Conservation (phyloP, 75 land plant genomes). For the Pseudotsuga menziesii region DNA sequence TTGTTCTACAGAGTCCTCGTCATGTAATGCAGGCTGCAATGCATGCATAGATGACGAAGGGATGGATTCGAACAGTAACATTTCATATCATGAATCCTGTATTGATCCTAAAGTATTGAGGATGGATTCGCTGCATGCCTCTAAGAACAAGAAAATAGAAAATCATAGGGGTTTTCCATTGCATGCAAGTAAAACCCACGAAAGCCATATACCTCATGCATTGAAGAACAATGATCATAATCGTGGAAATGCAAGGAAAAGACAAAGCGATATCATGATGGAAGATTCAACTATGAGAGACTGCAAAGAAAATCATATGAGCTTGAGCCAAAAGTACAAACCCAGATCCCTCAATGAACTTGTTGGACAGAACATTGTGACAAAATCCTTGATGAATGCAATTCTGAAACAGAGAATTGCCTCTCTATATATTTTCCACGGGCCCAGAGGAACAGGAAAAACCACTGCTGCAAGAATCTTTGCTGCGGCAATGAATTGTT, state of each 20-base stretch:
- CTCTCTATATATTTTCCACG: slow-evolving; percentile 82
- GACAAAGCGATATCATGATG: not conserved
- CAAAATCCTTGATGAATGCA: slow-evolving; percentile 60
- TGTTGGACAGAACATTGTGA: slow-evolving; percentile 76
- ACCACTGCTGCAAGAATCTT: slow-evolving; percentile 72
- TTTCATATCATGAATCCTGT: not conserved
- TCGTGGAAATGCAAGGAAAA: not conserved
- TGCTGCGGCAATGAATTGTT: slow-evolving; percentile 64
- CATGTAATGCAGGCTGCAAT: not conserved
- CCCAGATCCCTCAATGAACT: slow-evolving; percentile 76
- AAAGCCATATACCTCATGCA: not conserved
- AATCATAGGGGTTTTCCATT: not conserved
- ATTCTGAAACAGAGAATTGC: slow-evolving; percentile 57
- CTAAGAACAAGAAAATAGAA: not conserved
- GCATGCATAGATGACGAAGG: not conserved
- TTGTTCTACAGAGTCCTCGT: not conserved
- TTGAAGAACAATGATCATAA: not conserved
- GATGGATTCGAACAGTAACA: not conserved
- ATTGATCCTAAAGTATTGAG: not conserved
- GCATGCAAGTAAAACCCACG: not conserved
- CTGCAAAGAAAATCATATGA: slow-evolving; percentile 6
- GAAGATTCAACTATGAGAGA: not conserved
- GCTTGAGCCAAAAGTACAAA: slow-evolving; percentile 77
- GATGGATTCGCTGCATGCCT: not conserved
- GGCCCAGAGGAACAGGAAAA: slow-evolving; percentile 92